These are phyloP conservation scores for Penicillium crustosum DNA, from an alignment of 2,329 filamentous ascomycete species.

Conservation along the genomic window DNA sequence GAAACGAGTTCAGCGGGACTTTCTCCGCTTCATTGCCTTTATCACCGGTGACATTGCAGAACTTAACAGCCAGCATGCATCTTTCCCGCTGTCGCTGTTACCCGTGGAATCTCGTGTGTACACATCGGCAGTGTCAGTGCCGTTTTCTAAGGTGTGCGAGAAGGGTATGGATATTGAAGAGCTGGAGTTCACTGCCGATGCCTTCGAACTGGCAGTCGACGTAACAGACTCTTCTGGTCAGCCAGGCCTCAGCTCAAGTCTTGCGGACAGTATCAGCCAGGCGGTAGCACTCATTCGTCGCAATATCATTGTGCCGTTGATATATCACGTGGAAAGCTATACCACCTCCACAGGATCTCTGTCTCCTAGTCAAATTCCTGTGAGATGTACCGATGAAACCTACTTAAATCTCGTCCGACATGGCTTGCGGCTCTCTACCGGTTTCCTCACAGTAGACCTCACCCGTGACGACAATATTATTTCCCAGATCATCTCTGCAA, in stretches of 20 bases:
- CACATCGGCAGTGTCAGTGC: conserved; percentile 66
- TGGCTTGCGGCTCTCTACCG: conserved; percentile 61
- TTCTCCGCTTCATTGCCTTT: conserved; percentile 66
- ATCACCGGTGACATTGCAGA: conserved; percentile 47
- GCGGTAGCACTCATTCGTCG: conserved; percentile 62
- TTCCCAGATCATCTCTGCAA: conserved; percentile 50
- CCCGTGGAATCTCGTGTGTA: conserved; percentile 61
- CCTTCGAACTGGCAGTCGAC: conserved; percentile 62
- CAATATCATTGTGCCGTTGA: conserved; percentile 61
- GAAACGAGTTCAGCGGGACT: conserved; percentile 67
- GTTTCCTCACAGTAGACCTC: conserved; percentile 64
- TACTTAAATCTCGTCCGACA: conserved; percentile 62
- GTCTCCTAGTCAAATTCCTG: conserved; percentile 27
- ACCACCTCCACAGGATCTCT: conserved; percentile 16
- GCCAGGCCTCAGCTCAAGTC: conserved; percentile 31
- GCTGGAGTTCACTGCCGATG: conserved; percentile 65
- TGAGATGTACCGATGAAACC: conserved; percentile 30
- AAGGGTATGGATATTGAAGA: conserved; percentile 61
- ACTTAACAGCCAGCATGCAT: conserved; percentile 34
- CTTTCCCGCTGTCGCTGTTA: conserved; percentile 64
- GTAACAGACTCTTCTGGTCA: conserved; percentile 31
- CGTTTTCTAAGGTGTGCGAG: conserved; percentile 57
- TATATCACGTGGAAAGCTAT: conserved; percentile 52
- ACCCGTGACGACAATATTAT: conserved; percentile 55
- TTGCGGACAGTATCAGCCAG: conserved; percentile 56